These are phyloP conservation scores for Plectosphaerella cucumerina DNA, from an alignment of 2,329 filamentous ascomycete species.

Conservation along the genomic window DNA sequence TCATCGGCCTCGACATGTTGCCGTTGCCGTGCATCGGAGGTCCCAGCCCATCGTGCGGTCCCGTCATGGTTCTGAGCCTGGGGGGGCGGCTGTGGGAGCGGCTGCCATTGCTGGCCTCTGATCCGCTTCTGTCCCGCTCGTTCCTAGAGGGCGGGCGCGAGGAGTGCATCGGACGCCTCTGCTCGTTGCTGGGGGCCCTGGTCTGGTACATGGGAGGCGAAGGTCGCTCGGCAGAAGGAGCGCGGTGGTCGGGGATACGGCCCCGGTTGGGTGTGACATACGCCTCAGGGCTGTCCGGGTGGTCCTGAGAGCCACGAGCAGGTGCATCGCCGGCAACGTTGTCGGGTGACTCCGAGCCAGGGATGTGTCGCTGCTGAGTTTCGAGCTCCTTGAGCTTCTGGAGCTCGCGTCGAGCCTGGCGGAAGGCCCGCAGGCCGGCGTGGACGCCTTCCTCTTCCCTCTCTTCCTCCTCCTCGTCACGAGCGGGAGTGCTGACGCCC, in stretches of 20 bases:
- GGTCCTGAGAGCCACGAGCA: too few species aligned
- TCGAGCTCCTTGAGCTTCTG: constrained; percentile 53
- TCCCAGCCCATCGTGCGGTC: constrained; percentile 12
- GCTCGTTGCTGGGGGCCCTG: constrained; percentile 39
- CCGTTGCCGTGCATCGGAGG: not conserved
- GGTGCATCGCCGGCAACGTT: constrained; percentile 9
- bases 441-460: constrained; percentile 32
- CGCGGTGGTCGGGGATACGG: constrained; percentile 22
- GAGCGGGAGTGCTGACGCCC: not conserved
- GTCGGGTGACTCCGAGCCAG: constrained; percentile 2
- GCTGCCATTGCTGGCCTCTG: constrained; percentile 46
- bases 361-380: constrained; percentile 32
- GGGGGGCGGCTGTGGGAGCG: constrained; percentile 30
- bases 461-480: constrained; percentile 16
- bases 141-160: constrained; percentile 24
- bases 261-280: constrained; percentile 17
- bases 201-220: constrained; percentile 38
- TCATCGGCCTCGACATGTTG: constrained; percentile 24
- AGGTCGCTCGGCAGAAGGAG: constrained; percentile 39
- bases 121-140: constrained; percentile 51
- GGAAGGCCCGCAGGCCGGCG: constrained; percentile 51
- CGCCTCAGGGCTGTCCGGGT: not conserved
- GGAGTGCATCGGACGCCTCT: constrained; percentile 16
- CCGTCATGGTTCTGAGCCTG: constrained; percentile 23
- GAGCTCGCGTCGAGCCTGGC: constrained; percentile 53